Base-by-base conservation (phyloP, 768 basidiomycete species). In the Tylopilus cervinicoccineus region DNA sequence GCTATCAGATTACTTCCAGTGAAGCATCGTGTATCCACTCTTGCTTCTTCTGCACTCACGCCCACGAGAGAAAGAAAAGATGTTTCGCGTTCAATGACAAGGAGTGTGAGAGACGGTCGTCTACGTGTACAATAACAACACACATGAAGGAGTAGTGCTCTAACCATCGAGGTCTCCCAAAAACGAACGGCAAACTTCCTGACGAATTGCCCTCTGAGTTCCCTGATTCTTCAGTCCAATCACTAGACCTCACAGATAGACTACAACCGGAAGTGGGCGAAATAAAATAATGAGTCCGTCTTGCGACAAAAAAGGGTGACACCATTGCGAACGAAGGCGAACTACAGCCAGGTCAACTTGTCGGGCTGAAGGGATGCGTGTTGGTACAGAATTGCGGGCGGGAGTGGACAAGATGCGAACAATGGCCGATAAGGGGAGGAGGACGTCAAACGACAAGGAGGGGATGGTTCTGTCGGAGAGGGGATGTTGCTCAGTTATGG, bases 251-350 rank as follows among this genome's bases (percentile, higher is more conserved):
- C 27, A 47, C 27, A 45, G 14, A 53, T 50, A 51, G n/a, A 27
- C 13, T 26, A 51, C 51, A 43, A 41, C 45, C 32, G 2, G 11
- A 6, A 32, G 32, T 13, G 32, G 20, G 26, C 16, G 27, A 24
- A 16, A 26, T 29, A 36, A 19, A 59, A 45, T 34, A 9, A 23
- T 29, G 16, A 26, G 52, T 62, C 58, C 53, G 43, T 55, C 51
- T 48, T 46, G 26, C 40, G 45, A 53, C 52, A 50, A 47, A 54
- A 38, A 47, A 54, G 36, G n/a, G 11, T 17, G 23, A 31, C 43
- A 28, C 6, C 27, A 13, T 20, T 19, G 12, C 24, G 60, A 64
- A 65, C 62, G 53, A 63, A 63, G 28, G 14, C n/a, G 38, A 34
- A 48, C 14, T 24, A 47, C 26, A 45, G 38, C 48, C 53, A 43